Evolutionary conservation across 2,329 filamentous ascomycete genomes (phyloP), one percentile per base, ranked within the genome.

Genomic region (Laburnicola sp.): DNA sequence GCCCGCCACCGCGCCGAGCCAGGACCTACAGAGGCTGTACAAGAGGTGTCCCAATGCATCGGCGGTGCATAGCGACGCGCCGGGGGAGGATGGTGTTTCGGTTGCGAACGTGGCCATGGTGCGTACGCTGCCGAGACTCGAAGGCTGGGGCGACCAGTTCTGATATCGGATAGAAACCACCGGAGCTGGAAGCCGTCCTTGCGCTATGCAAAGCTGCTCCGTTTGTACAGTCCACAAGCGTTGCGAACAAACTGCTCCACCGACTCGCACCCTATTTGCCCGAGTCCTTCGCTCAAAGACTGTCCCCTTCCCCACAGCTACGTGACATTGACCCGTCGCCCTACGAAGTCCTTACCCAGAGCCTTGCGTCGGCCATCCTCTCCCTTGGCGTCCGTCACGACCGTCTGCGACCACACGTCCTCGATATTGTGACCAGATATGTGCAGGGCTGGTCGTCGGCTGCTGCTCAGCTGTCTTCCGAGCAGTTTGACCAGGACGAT

Each of bases 131-230:
- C 22, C 6, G 27, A 16, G 32, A 22, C 10, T 32, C n/a, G 9
- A 21, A 8, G n/a, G 22, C 3, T 8, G 3, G 6, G 6, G 27
- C 11, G 31, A 11, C 41, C 37, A 9, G 11, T 41, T 32, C 23
- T 45, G 11, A 32, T 27, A 9, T 10, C 10, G 35, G 21, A 16
- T 54, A 95, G 91, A 89, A 86, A 46, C 85, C 92, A 47, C 86
- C 89, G 65, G 95, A 99, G 78, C 87, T 96, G 61, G 93, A 99
- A 72, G 89, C 96, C 46, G 81, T 99, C 25, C 77, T 97, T 25
- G 91, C 94, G 37, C 80, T 99, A 25, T 97, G 93, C 78, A 93
- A 92, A 75, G 90, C 93, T 46, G 90, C 92, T 3, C 87, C 91
- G 3, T 82, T 85, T 22, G 80, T 97, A 25, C 81, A 86, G 45